Evolutionary conservation across 2,329 filamentous ascomycete genomes (phyloP).

Genomic region (Elsinoe australis): DNA sequence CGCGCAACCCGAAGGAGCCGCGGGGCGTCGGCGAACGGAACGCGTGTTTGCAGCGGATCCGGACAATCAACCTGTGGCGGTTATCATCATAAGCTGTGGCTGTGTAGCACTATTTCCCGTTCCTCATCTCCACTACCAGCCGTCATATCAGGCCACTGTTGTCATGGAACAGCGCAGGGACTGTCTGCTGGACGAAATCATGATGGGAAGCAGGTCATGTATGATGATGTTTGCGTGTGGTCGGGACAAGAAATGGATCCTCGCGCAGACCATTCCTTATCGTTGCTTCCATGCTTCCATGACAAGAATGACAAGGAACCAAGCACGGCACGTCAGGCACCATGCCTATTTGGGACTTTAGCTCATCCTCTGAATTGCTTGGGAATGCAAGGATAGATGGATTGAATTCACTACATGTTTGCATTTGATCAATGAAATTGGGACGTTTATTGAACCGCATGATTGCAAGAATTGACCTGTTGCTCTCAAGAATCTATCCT

Average conservation of each 20-base stretch:
- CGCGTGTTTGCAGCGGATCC: background rate
- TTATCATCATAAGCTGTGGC: background rate
- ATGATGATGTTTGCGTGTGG: background rate
- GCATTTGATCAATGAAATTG: too few species aligned
- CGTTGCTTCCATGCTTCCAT: background rate
- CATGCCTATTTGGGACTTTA: background rate
- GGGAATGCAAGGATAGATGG: background rate
- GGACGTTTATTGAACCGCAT: too few species aligned
- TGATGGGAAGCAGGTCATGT: background rate
- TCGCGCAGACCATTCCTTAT: background rate
- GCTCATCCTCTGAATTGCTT: background rate
- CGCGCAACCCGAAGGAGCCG: too few species aligned
- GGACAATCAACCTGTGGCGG: background rate
- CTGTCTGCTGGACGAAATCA: too few species aligned
- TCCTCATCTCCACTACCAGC: background rate
- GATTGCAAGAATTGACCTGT: too few species aligned
- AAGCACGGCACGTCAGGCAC: background rate
- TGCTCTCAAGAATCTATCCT: too few species aligned
- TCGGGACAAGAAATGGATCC: background rate
- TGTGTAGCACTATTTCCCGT: background rate
- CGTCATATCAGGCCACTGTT: background rate
- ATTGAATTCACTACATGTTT: background rate
- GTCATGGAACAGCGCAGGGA: too few species aligned
- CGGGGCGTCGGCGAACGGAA: too few species aligned
- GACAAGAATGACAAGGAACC: background rate